Conservation (phyloP, 805 yeast genomes). For the Ogataea pini region DNA sequence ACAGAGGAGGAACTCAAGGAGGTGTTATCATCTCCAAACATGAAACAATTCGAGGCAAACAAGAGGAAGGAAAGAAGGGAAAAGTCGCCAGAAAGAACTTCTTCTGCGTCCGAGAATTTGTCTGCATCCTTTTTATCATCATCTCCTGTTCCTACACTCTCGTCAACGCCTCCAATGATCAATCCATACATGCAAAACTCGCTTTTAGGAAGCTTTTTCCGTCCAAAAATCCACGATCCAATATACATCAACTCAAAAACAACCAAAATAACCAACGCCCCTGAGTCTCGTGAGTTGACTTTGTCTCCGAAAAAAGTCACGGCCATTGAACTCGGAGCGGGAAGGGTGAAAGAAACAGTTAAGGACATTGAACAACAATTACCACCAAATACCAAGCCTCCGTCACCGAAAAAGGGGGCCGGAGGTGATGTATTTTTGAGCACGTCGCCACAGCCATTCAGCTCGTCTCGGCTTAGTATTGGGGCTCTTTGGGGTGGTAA, state of each 20-base stretch:
- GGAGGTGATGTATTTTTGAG: not conserved
- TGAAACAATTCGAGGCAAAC: conserved; percentile 3
- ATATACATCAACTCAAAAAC: conserved; percentile 18
- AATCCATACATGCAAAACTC: conserved; percentile 21
- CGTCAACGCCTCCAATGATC: conserved; percentile 11
- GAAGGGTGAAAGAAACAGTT: conserved; percentile 31
- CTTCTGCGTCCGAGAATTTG: not conserved
- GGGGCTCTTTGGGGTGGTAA: conserved; percentile 4
- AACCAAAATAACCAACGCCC: too few species aligned
- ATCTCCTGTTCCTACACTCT: not conserved
- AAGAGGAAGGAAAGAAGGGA: not conserved
- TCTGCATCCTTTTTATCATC: not conserved
- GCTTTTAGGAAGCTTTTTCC: conserved; percentile 24
- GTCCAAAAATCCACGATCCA: conserved; percentile 29
- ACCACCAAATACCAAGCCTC: conserved; percentile 15
- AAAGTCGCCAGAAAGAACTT: not conserved
- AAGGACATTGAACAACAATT: conserved; percentile 27
- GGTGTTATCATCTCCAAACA: conserved; percentile 13
- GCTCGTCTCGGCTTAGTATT: not conserved
- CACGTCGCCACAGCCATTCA: not conserved
- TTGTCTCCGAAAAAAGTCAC: conserved; percentile 22
- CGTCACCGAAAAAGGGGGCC: conserved; percentile 14
- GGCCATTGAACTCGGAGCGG: conserved; percentile 23
- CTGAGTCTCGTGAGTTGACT: conserved; percentile 7
- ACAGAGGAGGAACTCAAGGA: conserved; percentile 51